Conservation (phyloP, 192 early-diverging fungal genomes). For the Coemansia sp. region DNA sequence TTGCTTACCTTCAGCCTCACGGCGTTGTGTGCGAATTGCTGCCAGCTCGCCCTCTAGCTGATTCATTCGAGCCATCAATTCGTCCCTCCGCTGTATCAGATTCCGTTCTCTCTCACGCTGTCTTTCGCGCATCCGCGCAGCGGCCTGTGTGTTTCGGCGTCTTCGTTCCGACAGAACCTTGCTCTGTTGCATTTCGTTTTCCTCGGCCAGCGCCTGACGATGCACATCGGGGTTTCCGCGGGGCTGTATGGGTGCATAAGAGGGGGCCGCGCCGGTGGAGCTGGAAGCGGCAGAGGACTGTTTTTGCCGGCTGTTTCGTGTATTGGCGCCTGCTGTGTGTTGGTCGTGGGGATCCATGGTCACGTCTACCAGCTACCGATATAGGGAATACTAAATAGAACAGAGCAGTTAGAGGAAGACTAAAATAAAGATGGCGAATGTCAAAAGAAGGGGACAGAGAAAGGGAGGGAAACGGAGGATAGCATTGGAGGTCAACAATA, state of each 20-base stretch:
- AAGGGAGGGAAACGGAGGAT: background rate
- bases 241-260: constrained; percentile 44
- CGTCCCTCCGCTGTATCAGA: constrained; percentile 28
- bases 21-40: constrained; percentile 33
- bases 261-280: background rate
- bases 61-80: constrained; percentile 25
- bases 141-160: constrained; percentile 41
- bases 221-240: constrained; percentile 50
- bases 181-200: constrained; percentile 34
- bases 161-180: constrained; percentile 27
- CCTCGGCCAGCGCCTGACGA: constrained; percentile 51
- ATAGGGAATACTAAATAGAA: background rate
- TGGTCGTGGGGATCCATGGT: background rate
- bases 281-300: constrained; percentile 4
- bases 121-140: constrained; percentile 52
- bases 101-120: constrained; percentile 40
- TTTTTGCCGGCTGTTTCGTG: background rate
- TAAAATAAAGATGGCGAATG: background rate
- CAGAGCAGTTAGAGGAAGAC: background rate
- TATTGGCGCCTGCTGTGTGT: background rate
- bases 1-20: constrained; percentile 41
- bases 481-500: no score
- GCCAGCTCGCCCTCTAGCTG: constrained; percentile 38
- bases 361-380: background rate
- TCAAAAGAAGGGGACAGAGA: background rate